Evolutionary conservation across 805 yeast species (phyloP).

Genomic region (Wickerhamiella azymoides): DNA sequence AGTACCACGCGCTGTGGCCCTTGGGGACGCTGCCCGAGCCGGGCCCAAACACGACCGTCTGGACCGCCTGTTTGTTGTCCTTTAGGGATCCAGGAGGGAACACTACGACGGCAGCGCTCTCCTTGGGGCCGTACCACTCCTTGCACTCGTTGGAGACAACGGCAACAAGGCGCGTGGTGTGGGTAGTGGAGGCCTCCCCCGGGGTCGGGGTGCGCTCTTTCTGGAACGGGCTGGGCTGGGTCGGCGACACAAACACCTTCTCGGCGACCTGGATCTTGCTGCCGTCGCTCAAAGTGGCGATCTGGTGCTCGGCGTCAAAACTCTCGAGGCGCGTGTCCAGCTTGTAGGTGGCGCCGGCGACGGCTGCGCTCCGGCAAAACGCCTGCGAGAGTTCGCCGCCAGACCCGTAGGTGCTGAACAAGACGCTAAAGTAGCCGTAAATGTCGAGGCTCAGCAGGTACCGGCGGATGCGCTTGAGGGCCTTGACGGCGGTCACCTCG

Average conservation of each 20-base stretch:
- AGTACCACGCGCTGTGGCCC: slow-evolving; percentile 86
- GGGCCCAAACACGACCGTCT: slow-evolving; percentile 74
- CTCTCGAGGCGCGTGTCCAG: slow-evolving; percentile 51
- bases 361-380: slow-evolving; percentile 94
- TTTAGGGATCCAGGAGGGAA: slow-evolving; percentile 76
- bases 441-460: slow-evolving; percentile 76
- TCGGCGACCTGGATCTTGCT: slow-evolving; percentile 62
- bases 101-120: slow-evolving; percentile 73
- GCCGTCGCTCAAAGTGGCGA: slow-evolving; percentile 54
- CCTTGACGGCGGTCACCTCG: slow-evolving; percentile 53
- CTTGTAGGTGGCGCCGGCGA: slow-evolving; percentile 90
- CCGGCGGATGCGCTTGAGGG: slow-evolving; percentile 67
- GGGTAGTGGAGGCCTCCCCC: slow-evolving; percentile 12
- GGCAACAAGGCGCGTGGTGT: slow-evolving; percentile 63
- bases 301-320: slow-evolving; percentile 51
- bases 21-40: slow-evolving; percentile 76
- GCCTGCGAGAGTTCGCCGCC: slow-evolving; percentile 95
- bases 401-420: slow-evolving; percentile 87
- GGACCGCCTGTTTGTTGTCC: slow-evolving; percentile 61
- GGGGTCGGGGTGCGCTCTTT: slow-evolving; percentile 11
- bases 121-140: slow-evolving; percentile 84
- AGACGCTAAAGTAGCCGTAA: slow-evolving; percentile 87
- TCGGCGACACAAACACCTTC: slow-evolving; percentile 60
- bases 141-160: slow-evolving; percentile 75
- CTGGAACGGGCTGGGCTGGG: slow-evolving; percentile 17